Base-by-base conservation (phyloP, 768 basidiomycete species). In the Kwoniella botswanensis region DNA sequence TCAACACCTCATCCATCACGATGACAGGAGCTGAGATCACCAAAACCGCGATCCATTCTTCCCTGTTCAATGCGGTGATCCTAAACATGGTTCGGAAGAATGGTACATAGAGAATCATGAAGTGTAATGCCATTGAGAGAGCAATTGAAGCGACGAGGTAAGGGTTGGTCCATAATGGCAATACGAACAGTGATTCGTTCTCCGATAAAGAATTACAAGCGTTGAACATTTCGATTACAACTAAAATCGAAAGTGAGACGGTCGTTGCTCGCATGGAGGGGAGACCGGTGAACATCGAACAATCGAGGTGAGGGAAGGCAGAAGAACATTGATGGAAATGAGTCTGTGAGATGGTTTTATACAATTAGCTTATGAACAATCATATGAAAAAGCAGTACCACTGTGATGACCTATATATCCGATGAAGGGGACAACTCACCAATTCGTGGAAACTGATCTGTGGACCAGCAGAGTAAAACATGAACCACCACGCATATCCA, bases 401-500 rank as follows among this genome's bases (percentile, higher is more conserved):
- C 0, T 35, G 35, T 35, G 35, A 35, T 35, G 35, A 35, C 35
- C 35, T 35, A 35, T 35, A 35, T 35, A 35, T 35, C 35, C 35
- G 35, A 35, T 35, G 35, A 35, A 35, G 35, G 6, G 35, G 6
- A 35, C 35, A 29, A 87, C 92, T 80, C 77, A 97, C 95, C 72
- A 99, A 86, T 84, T 99, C 93, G 79, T 93, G 86, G 87, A 92
- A 98, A 3, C 92, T 87, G 79, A 99, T 98, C 80, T 94, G 93
- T 4, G 96, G 96, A 0, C 96, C 96, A 57, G 88, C 91, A 17
- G 87, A 79, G 83, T 98, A 98, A 84, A 90, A 92, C 79, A 96
- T 86, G 86, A 99, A 99, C 96, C 96, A 98, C 96, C 96, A 99
- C 0, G 94, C 96, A 80, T 99, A 99, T 59, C 95, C 96, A 75